These are phyloP conservation scores for Baeospora myosura DNA, from an alignment of 1,284 basidiomycete genomes.

Conservation along the genomic window DNA sequence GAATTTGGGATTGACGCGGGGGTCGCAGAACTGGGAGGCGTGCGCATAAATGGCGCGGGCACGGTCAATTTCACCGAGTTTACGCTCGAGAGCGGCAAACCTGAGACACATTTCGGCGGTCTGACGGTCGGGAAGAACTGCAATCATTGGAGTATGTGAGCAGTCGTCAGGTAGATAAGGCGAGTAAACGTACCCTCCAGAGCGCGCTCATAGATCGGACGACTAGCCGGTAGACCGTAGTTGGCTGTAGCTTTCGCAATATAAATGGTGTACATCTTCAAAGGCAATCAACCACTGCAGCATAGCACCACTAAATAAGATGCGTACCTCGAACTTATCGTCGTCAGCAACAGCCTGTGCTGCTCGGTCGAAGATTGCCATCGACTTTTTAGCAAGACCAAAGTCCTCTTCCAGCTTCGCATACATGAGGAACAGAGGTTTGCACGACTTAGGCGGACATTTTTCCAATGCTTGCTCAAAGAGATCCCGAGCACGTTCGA, in stretches of 20 bases:
- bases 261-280: constrained; percentile 91
- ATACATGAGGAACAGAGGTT: constrained; percentile 94
- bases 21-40: constrained; percentile 97
- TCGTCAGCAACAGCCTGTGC: constrained; percentile 78
- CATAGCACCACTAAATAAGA: constrained; percentile 3
- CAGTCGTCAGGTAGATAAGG: neutral
- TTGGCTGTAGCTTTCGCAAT: constrained; percentile 95
- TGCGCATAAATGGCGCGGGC: constrained; percentile 96
- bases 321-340: constrained; percentile 87
- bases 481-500: constrained; percentile 91
- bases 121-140: constrained; percentile 81
- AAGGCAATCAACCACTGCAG: constrained; percentile 9
- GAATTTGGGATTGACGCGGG: constrained; percentile 82
- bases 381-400: constrained; percentile 92
- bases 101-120: constrained; percentile 98
- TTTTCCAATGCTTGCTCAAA: constrained; percentile 98
- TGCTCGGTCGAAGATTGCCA: constrained; percentile 94
- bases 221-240: constrained; percentile 93
- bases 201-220: constrained; percentile 96
- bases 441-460: constrained; percentile 92
- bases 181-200: constrained; percentile 51
- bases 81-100: constrained; percentile 93
- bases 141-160: constrained; percentile 6
- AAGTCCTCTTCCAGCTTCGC: constrained; percentile 91
- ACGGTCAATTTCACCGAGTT: constrained; percentile 97